Evolutionary conservation across 2,329 filamentous ascomycete genomes (phyloP).

Genomic region (Neurospora sp.): DNA sequence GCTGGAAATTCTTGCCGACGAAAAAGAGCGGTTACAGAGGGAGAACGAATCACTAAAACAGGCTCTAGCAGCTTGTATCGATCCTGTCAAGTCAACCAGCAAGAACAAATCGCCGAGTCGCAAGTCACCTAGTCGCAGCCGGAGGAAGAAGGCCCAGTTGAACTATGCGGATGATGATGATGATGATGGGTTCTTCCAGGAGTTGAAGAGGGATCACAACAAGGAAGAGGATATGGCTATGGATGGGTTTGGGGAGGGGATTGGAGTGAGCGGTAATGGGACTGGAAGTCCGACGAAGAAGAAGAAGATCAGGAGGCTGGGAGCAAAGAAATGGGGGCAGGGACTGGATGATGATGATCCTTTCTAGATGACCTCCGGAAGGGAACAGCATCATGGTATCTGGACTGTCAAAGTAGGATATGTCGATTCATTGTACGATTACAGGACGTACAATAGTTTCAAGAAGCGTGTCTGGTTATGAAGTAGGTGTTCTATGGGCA

Average conservation of each 20-base stretch:
- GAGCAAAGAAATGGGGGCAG: not conserved
- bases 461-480: not conserved
- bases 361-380: not conserved
- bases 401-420: not conserved
- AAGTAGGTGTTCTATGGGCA: not conserved
- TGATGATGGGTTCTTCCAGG: not conserved
- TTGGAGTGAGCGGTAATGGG: not conserved
- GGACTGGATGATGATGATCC: not conserved
- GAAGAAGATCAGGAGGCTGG: not conserved
- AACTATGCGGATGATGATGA: not conserved
- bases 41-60: conserved; percentile 57
- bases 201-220: not conserved
- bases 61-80: conserved; percentile 39
- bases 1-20: conserved; percentile 47
- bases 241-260: not conserved
- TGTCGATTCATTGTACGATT: not conserved
- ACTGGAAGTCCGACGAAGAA: not conserved
- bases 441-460: not conserved
- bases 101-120: not conserved
- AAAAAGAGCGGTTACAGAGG: conserved; percentile 59
- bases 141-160: not conserved
- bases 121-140: not conserved
- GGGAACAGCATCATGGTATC: not conserved
- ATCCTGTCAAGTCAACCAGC: not conserved
- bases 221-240: not conserved